A percentile compares a stretch with the other conserved stretches of the same genome.
Evolutionary conservation across 1,139 yeast species (phyloP).

Genomic region (Citeromyces hawaiiensis): DNA sequence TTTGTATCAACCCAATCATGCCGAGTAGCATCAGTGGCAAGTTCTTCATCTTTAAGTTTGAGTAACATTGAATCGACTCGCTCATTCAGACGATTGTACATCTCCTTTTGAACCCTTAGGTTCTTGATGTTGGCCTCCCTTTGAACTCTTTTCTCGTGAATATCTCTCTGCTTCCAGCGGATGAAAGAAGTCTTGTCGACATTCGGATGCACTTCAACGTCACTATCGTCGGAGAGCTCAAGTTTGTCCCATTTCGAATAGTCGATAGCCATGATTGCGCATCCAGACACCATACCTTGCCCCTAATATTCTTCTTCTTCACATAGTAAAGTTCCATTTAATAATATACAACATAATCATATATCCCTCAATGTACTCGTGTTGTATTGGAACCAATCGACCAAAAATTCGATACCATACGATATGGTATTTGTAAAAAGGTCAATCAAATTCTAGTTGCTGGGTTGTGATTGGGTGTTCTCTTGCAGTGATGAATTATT

Average conservation of each 20-base stretch:
- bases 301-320: too few relatives aligned
- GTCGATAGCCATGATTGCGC: conserved; percentile 53
- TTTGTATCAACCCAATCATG: conserved; percentile 28
- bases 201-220: conserved; percentile 94
- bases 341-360: too few relatives aligned
- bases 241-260: conserved; percentile 97
- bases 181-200: conserved; percentile 91
- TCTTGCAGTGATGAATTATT: too few relatives aligned
- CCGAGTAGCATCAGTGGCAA: conserved; percentile 25
- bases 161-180: conserved; percentile 94
- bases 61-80: conserved; percentile 55
- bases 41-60: conserved; percentile 24
- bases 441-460: too few relatives aligned
- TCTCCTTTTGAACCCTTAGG: conserved; percentile 56
- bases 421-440: too few relatives aligned
- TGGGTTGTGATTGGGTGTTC: too few relatives aligned
- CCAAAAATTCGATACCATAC: too few relatives aligned
- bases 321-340: too few relatives aligned
- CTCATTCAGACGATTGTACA: conserved; percentile 64
- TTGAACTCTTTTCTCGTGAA: conserved; percentile 83
- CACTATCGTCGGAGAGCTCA: conserved; percentile 92
- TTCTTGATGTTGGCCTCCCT: conserved; percentile 66
- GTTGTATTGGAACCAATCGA: too few relatives aligned
- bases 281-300: neutral
- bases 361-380: too few relatives aligned